These are phyloP conservation scores for Tulasnella sp. DNA, from an alignment of 768 basidiomycete genomes.

Conservation along the genomic window DNA sequence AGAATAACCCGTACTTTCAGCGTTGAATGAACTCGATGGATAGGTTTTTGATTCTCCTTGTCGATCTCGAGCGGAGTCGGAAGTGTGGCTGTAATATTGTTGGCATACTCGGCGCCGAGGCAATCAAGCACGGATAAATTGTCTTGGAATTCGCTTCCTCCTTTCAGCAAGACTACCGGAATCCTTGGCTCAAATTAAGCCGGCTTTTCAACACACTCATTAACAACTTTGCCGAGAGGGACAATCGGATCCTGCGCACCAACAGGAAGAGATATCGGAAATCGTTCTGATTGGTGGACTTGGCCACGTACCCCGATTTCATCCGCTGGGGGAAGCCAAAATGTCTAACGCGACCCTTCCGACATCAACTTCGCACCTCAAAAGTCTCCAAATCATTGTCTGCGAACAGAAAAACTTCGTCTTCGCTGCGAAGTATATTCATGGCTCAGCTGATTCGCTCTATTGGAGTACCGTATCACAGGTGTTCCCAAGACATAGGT, in stretches of 20 bases:
- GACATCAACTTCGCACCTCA: background rate
- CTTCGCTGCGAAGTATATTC: background rate
- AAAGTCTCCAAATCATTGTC: background rate
- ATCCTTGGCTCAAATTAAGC: background rate
- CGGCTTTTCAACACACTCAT: background rate
- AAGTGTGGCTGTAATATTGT: background rate
- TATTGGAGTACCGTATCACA: background rate
- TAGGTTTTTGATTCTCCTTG: background rate
- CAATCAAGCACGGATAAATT: too few species aligned
- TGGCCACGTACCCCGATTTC: background rate
- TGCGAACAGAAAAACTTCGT: background rate
- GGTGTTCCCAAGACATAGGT: background rate
- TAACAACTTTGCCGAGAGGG: background rate
- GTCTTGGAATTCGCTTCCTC: too few species aligned
- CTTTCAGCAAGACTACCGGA: background rate
- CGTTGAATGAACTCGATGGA: background rate
- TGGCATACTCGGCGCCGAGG: too few species aligned
- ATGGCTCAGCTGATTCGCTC: background rate
- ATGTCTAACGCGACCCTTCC: background rate
- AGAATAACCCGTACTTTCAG: background rate
- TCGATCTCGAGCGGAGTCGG: background rate
- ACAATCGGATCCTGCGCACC: background rate
- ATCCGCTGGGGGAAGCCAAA: background rate
- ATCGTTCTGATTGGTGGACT: background rate
- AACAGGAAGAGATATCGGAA: background rate